Conservation (phyloP, 306 rosid genomes). For the Begonia fuchsioides region DNA sequence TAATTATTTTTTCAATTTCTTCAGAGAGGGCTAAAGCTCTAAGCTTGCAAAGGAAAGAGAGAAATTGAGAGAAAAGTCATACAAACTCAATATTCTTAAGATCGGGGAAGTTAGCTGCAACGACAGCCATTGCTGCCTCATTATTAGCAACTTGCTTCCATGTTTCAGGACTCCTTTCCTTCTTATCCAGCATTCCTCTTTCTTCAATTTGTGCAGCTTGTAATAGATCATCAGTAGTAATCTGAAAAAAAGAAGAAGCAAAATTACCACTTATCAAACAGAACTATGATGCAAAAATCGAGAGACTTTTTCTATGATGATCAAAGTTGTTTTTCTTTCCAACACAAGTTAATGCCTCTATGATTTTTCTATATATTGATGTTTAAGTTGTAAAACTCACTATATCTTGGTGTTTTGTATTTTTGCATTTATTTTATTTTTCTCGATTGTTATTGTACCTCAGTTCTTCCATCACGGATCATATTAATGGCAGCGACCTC, state of each 20-base stretch:
- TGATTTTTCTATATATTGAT: too few relatives aligned
- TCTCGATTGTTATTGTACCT: too few relatives aligned
- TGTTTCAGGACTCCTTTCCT: conserved; percentile 62
- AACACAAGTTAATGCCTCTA: too few relatives aligned
- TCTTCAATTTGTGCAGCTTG: conserved; percentile 99
- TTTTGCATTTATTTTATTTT: too few relatives aligned
- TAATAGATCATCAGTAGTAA: conserved; percentile 86
- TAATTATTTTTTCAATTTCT: neutral
- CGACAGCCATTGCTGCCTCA: conserved; percentile 92
- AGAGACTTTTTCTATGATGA: too few relatives aligned
- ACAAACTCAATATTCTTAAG: conserved; percentile 81
- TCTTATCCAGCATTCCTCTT: conserved; percentile 94
- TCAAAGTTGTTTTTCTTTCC: too few relatives aligned
- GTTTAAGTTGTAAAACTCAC: too few relatives aligned
- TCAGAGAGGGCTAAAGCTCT: neutral
- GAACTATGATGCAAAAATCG: too few relatives aligned
- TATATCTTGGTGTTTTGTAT: too few relatives aligned
- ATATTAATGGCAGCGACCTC: conserved; percentile 97
- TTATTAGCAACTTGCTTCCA: conserved; percentile 94
- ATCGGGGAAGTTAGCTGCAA: conserved; percentile 73
- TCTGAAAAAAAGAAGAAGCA: conserved; percentile 34
- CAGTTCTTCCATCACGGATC: conserved; percentile 87
- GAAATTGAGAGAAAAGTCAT: conserved; percentile 23
- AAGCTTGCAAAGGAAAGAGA: conserved; percentile 2
- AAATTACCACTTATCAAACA: neutral